Base-by-base conservation (phyloP, 2,329 filamentous ascomycete species). In the Cladophialophora exuberans region DNA sequence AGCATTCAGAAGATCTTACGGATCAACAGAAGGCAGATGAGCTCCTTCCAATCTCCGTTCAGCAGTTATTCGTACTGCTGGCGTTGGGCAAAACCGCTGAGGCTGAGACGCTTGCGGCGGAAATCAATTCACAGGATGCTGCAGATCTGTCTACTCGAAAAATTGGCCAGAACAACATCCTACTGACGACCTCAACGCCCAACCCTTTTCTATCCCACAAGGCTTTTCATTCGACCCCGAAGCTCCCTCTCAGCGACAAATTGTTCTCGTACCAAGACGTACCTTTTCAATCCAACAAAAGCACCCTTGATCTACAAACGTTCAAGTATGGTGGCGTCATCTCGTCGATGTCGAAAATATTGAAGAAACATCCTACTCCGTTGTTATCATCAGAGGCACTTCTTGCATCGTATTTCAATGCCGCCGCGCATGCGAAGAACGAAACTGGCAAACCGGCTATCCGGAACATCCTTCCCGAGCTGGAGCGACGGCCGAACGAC, bases 401-500 rank as follows among this genome's bases (percentile, higher is more conserved):
- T 60, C 76, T 79, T 20, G 72, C 85, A 2, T 83, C 84, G 2
- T 83, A 84, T 5, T 76, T 87, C 58, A 85, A 89, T 64, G 90
- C 90, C 10, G 90, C 91, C 31, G 90, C 90, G 10, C 82, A 86
- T 63, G 82, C 86, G 6, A 64, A 66, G 41, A 82, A 83, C 30
- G 73, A 79, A 61, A 79, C 79, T 7, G 86, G 84, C 39, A 87
- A 87, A 64, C 79, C 83, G 41, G 84, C 86, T 4, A 73, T 96
- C 28, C 89, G 86, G 67, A 78, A 83, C 30, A 82, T 95, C 22
- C 72, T 89, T 3, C 82, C 83, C 1, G 71, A 92, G 10, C 75
- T 93, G 5, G 86, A 90, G 64, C 86, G 84, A 66, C 80, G 89
- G 25, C 89, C 91, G 0, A 83, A 83, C 56, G 90, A 97, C 67